Percentiles rank a stretch among this genome's conserved stretches.
These are phyloP conservation scores for Talaromyces islandicus DNA, from an alignment of 2,329 filamentous ascomycete species.

Conservation along the genomic window DNA sequence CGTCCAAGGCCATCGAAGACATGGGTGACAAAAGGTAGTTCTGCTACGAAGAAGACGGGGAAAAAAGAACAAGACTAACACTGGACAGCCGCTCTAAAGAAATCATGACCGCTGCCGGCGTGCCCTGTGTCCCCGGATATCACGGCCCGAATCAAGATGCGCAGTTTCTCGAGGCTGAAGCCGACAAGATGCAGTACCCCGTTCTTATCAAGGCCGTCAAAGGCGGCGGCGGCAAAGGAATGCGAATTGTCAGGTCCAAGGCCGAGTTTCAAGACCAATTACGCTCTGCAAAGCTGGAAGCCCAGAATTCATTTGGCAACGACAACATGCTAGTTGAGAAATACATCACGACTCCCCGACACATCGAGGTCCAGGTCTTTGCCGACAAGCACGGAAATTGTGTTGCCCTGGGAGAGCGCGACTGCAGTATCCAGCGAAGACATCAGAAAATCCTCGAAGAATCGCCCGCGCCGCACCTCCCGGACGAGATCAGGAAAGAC, in stretches of 20 bases:
- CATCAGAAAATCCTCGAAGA: constrained; percentile 65
- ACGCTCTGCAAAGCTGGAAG: constrained; percentile 59
- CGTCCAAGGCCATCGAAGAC: constrained; percentile 65
- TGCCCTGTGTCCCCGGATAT: constrained; percentile 94
- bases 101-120: constrained; percentile 92
- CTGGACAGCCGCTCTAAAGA: constrained; percentile 67
- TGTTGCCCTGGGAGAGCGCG: constrained; percentile 58
- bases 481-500: constrained; percentile 55
- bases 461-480: constrained; percentile 58
- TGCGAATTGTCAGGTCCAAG: constrained; percentile 56
- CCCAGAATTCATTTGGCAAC: constrained; percentile 59
- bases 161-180: constrained; percentile 58
- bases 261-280: constrained; percentile 57
- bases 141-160: constrained; percentile 78
- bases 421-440: constrained; percentile 60
- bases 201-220: constrained; percentile 63
- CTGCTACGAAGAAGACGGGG: neutral
- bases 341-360: constrained; percentile 60
- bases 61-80: neutral
- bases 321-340: constrained; percentile 64
- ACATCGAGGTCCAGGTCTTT: constrained; percentile 64
- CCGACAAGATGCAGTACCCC: constrained; percentile 63
- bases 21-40: constrained; percentile 83
- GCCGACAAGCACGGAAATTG: constrained; percentile 61
- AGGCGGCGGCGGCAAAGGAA: constrained; percentile 62